phyloP scores from a whole-genome alignment of 2,329 filamentous ascomycete species.

The Fusarium sp. region DNA sequence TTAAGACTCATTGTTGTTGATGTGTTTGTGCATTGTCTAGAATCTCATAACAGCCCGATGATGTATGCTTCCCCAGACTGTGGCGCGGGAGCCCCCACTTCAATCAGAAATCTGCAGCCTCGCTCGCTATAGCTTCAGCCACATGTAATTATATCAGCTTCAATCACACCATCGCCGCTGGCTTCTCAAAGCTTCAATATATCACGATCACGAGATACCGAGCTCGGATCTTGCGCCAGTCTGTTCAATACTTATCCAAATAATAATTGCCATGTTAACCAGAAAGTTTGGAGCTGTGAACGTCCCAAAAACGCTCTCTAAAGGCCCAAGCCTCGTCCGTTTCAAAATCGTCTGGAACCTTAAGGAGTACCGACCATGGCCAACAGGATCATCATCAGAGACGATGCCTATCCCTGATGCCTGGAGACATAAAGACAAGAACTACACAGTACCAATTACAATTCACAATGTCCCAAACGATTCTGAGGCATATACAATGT shows the following conservation, averaged over 20 bases:
- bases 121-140: slow-evolving; percentile 35
- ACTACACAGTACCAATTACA: not conserved
- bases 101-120: slow-evolving; percentile 6
- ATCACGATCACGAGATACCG: not conserved
- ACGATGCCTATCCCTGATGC: not conserved
- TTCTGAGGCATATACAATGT: slow-evolving; percentile 19
- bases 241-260: too few species aligned
- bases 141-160: slow-evolving; percentile 8
- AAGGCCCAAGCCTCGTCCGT: not conserved
- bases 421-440: not conserved
- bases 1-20: slow-evolving; percentile 55
- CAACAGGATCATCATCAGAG: not conserved
- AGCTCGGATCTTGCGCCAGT: not conserved
- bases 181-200: not conserved
- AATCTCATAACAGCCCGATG: not conserved
- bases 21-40: slow-evolving; percentile 14
- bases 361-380: not conserved
- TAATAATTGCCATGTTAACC: not conserved
- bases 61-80: slow-evolving; percentile 33
- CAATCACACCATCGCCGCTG: not conserved
- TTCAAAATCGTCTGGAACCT: not conserved
- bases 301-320: not conserved
- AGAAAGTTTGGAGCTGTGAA: not conserved
- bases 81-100: slow-evolving; percentile 33
- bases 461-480: slow-evolving; percentile 7